phyloP scores from a whole-genome alignment of 1,139 yeast species.

The Meyerozyma carpophila region DNA sequence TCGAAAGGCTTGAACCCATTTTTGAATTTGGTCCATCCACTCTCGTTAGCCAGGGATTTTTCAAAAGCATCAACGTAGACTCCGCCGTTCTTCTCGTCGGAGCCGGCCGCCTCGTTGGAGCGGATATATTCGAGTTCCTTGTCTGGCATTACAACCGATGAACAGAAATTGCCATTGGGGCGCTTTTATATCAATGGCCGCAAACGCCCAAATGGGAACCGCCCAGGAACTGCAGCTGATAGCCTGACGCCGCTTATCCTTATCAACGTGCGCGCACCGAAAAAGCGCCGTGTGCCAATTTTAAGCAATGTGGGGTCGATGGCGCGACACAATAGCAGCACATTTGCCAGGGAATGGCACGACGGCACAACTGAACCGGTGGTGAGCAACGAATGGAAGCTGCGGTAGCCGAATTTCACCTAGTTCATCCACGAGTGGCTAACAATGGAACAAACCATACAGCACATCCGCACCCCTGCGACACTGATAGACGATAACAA shows the following conservation, averaged over 20 bases:
- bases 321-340: not conserved
- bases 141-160: slow-evolving; percentile 25
- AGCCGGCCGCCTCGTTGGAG: slow-evolving; percentile 31
- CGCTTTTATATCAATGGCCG: not conserved
- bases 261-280: not conserved
- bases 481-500: too few species aligned
- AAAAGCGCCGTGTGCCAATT: slow-evolving; percentile 1
- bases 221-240: not conserved
- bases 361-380: not conserved
- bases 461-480: too few species aligned
- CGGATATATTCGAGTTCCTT: slow-evolving; percentile 40
- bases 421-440: too few species aligned
- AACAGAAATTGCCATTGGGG: not conserved
- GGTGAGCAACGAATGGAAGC: too few species aligned
- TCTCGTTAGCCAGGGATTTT: slow-evolving; percentile 4
- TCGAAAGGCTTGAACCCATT: slow-evolving; percentile 58
- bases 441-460: too few species aligned
- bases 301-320: not conserved
- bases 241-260: not conserved
- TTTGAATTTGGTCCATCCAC: slow-evolving; percentile 36
- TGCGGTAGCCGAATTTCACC: too few species aligned
- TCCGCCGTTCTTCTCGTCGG: slow-evolving; percentile 37
- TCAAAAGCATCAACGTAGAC: slow-evolving; percentile 41
- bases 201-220: not conserved
- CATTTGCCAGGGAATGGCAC: not conserved